Conservation (phyloP, 192 early-diverging fungal species). For the Umbelopsis sp. region DNA sequence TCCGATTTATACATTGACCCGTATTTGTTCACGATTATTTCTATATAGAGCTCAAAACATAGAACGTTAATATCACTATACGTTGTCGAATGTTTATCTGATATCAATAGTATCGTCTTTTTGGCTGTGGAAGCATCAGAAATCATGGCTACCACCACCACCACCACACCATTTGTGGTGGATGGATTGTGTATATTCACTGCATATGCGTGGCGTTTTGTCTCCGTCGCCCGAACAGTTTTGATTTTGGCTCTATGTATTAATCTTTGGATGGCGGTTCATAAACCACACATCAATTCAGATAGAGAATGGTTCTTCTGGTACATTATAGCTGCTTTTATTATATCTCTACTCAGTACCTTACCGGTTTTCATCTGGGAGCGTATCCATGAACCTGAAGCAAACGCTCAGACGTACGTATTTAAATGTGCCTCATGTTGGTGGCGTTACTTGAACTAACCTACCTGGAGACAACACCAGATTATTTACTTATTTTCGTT, state of each 20-base stretch:
- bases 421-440: neutral
- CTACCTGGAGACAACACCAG: neutral
- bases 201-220: neutral
- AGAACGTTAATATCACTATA: neutral
- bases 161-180: neutral
- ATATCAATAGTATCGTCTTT: neutral
- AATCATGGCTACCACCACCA: neutral
- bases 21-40: no score
- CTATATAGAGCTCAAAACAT: neutral
- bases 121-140: neutral
- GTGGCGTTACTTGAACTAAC: neutral
- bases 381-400: neutral
- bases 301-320: constrained; percentile 5
- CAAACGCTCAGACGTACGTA: neutral
- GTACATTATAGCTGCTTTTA: neutral
- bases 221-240: neutral
- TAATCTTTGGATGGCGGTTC: constrained; percentile 14
- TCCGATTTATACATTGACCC: neutral
- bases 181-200: neutral
- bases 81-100: neutral
- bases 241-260: neutral
- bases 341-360: neutral
- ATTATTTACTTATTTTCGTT: neutral
- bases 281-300: neutral
- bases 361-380: neutral